Evolutionary conservation across 495 filamentous ascomycete genomes (phyloP).

Genomic region (Neurospora pannonica): DNA sequence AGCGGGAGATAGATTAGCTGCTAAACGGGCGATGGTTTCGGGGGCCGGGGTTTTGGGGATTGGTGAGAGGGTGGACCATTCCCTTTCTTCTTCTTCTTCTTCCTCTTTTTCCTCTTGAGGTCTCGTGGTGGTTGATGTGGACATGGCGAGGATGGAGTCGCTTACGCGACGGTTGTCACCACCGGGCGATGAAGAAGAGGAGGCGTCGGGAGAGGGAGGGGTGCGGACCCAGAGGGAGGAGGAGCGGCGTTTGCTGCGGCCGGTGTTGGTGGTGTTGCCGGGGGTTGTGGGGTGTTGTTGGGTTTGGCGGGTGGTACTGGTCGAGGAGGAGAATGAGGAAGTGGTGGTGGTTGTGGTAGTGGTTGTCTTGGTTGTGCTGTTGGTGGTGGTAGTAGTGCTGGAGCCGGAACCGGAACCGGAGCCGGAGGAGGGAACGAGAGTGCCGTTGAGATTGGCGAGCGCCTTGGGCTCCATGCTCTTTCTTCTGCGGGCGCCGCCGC

Average conservation of each 20-base stretch:
- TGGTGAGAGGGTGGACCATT: constrained; percentile 34
- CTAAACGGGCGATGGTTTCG: constrained; percentile 34
- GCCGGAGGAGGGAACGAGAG: constrained; percentile 43
- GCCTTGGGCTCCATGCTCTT: constrained; percentile 90
- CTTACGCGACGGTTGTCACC: not conserved
- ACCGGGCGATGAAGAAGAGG: not conserved
- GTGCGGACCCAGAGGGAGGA: constrained; percentile 42
- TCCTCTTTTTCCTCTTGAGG: constrained; percentile 21
- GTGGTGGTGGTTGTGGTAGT: constrained; percentile 16
- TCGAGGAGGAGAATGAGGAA: not conserved
- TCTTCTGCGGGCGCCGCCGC: constrained; percentile 65
- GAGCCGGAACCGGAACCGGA: constrained; percentile 26
- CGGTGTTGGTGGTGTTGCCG: constrained; percentile 5
- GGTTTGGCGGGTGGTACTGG: not conserved
- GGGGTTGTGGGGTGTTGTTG: not conserved
- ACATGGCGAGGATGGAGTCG: not conserved
- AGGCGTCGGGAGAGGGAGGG: constrained; percentile 6
- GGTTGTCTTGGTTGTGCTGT: constrained; percentile 34
- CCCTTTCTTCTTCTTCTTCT: constrained; percentile 30
- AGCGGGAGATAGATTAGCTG: constrained; percentile 29
- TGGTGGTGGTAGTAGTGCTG: constrained; percentile 24
- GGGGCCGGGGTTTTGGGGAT: constrained; percentile 46
- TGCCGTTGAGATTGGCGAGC: constrained; percentile 63
- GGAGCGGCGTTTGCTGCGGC: constrained; percentile 33
- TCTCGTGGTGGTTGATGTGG: constrained; percentile 6